phyloP scores from a whole-genome alignment of 495 filamentous ascomycete genomes.

The Clavariopsis aquatica region DNA sequence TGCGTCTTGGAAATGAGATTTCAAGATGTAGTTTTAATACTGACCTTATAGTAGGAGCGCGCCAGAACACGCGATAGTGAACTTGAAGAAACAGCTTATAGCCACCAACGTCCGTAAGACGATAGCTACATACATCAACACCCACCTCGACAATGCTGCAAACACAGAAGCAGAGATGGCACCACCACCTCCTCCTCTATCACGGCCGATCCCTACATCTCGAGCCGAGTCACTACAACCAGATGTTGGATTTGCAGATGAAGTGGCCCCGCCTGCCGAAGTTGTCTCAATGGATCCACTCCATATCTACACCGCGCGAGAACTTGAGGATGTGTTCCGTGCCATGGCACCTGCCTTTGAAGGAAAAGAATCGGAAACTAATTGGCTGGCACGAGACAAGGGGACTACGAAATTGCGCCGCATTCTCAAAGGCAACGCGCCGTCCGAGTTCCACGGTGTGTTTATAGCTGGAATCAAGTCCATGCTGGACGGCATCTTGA shows the following conservation, averaged over 20 bases:
- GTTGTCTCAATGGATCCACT: conserved; percentile 73
- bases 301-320: conserved; percentile 75
- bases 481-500: conserved; percentile 85
- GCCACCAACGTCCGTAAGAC: conserved; percentile 78
- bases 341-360: conserved; percentile 82
- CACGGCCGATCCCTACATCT: conserved; percentile 30
- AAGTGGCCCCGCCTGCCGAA: conserved; percentile 48
- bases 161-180: conserved; percentile 52
- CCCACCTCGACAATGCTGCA: conserved; percentile 64
- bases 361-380: conserved; percentile 84
- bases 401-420: conserved; percentile 71
- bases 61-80: conserved; percentile 78
- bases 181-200: conserved; percentile 43
- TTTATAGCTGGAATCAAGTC: conserved; percentile 70
- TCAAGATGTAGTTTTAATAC: conserved; percentile 10
- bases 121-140: conserved; percentile 75
- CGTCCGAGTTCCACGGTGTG: conserved; percentile 68
- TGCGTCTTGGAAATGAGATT: conserved; percentile 45
- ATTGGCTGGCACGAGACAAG: conserved; percentile 86
- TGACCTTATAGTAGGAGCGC: conserved; percentile 59
- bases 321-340: conserved; percentile 79
- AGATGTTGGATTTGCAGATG: conserved; percentile 40
- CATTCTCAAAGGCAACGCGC: conserved; percentile 80
- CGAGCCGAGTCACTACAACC: conserved; percentile 32
- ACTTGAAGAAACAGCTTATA: conserved; percentile 79